These are phyloP conservation scores for Sporothrix euskadiensis DNA, from an alignment of 2,329 filamentous ascomycete genomes.

Conservation along the genomic window DNA sequence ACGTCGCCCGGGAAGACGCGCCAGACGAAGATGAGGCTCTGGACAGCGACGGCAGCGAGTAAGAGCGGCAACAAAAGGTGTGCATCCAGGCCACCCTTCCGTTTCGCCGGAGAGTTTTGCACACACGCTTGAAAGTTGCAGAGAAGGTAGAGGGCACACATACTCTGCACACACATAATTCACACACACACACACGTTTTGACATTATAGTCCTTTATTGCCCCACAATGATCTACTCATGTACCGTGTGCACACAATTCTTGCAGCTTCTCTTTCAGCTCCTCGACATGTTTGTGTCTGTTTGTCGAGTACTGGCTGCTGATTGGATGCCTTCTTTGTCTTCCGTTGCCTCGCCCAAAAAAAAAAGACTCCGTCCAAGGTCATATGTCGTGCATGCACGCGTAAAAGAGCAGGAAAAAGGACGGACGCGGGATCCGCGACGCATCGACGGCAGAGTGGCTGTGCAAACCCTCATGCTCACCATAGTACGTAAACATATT, in stretches of 20 bases:
- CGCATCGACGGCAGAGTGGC: neutral
- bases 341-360: neutral
- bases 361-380: neutral
- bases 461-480: neutral
- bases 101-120: neutral
- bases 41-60: conserved; percentile 63
- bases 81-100: neutral
- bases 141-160: conserved; percentile 2
- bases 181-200: conserved; percentile 4
- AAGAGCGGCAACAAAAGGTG: neutral
- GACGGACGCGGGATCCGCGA: conserved; percentile 9
- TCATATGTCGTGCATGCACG: neutral
- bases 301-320: neutral
- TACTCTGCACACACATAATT: neutral
- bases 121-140: neutral
- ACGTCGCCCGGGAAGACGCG: conserved; percentile 53
- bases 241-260: neutral
- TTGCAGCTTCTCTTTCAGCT: neutral
- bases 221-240: neutral
- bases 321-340: conserved; percentile 10
- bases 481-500: neutral
- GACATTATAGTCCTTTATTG: neutral
- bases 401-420: neutral
- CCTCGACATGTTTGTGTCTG: neutral
- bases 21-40: conserved; percentile 61